Evolutionary conservation across 805 yeast genomes (phyloP).

Genomic region (Suhomyces canberraensis): DNA sequence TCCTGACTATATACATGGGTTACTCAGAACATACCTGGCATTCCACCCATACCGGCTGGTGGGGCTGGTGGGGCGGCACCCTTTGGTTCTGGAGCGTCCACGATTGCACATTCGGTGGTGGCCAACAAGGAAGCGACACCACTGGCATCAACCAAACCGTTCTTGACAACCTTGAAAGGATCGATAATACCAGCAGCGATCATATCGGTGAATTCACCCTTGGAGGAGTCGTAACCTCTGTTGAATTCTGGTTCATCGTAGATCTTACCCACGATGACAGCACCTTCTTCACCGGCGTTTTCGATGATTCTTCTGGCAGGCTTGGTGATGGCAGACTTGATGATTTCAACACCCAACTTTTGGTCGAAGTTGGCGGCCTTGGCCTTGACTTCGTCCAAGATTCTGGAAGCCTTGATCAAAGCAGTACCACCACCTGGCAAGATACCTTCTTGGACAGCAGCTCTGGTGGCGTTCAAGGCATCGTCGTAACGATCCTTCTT

Average conservation of each 20-base stretch:
- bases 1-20: too few relatives aligned
- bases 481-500: slow-evolving; percentile 99
- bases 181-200: slow-evolving; percentile 95
- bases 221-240: slow-evolving; percentile 87
- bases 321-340: slow-evolving; percentile 86
- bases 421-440: slow-evolving; percentile 99
- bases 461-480: slow-evolving; percentile 97
- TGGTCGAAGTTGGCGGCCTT: slow-evolving; percentile 83
- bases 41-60: slow-evolving; percentile 53
- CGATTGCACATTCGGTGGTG: slow-evolving; percentile 97
- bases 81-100: slow-evolving; percentile 86
- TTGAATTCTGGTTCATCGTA: slow-evolving; percentile 68
- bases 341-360: slow-evolving; percentile 91
- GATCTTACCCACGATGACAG: slow-evolving; percentile 92
- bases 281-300: slow-evolving; percentile 97
- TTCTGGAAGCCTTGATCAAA: slow-evolving; percentile 81
- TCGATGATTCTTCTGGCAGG: slow-evolving; percentile 95
- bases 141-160: slow-evolving; percentile 92
- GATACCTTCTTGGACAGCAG: slow-evolving; percentile 98
- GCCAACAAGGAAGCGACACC: slow-evolving; percentile 97
- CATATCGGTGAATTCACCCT: slow-evolving; percentile 94
- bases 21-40: slow-evolving; percentile 38
- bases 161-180: slow-evolving; percentile 96
- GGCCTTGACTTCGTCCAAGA: slow-evolving; percentile 66
- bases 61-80: slow-evolving; percentile 52